Conservation (phyloP, 169 alveolate species). For the Eimeria maxima region DNA sequence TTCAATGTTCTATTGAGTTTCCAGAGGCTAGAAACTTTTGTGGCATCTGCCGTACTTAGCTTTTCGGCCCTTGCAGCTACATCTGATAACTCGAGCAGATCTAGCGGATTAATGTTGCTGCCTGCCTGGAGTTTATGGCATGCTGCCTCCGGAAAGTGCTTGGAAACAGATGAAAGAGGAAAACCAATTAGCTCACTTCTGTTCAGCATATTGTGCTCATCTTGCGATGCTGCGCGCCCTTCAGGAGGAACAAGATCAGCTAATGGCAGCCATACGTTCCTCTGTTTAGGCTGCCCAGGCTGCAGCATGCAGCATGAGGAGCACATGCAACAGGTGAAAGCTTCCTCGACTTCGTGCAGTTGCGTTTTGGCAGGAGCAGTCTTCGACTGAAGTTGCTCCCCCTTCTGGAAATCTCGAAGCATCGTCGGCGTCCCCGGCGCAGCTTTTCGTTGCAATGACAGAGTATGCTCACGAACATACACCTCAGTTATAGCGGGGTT, state of each 20-base stretch:
- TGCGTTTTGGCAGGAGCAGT: neutral
- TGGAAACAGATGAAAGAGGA: neutral
- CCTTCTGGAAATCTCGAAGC: neutral
- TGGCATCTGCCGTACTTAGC: neutral
- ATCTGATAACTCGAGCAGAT: neutral
- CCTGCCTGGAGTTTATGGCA: neutral
- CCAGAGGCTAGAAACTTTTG: neutral
- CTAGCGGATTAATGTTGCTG: neutral
- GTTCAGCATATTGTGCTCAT: neutral
- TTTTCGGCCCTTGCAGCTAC: neutral
- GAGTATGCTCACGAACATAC: conserved; percentile 32
- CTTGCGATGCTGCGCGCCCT: neutral
- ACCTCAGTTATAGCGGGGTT: conserved; percentile 34
- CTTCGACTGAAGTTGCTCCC: neutral
- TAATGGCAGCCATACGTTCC: neutral
- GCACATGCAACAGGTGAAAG: conserved; percentile 46
- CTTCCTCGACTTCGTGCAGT: neutral
- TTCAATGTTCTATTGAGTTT: neutral
- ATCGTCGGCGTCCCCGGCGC: neutral
- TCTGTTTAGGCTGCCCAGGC: neutral
- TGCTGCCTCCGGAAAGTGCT: neutral
- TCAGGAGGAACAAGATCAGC: conserved; percentile 1
- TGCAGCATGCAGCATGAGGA: conserved; percentile 37
- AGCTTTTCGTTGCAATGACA: neutral
- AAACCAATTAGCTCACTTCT: neutral